Evolutionary conservation across 768 basidiomycete genomes (phyloP).

Genomic region (Cantharellus anzutake): DNA sequence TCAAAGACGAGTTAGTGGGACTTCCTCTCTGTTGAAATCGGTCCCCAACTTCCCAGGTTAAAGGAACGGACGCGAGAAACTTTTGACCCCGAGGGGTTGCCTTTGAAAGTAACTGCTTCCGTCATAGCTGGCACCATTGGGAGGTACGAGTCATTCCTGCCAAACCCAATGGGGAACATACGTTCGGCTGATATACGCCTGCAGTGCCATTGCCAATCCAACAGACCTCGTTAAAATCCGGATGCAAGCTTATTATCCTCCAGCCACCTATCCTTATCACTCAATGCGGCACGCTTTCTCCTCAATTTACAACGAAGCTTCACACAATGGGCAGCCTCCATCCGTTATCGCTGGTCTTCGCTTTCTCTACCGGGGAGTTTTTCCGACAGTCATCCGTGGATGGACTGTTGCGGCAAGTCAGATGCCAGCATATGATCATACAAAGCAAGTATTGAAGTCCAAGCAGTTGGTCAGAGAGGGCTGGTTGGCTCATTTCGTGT

Average conservation of each 20-base stretch:
- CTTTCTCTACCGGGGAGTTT: slow-evolving; percentile 18
- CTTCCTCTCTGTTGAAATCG: neutral
- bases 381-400: slow-evolving; percentile 19
- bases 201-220: slow-evolving; percentile 19
- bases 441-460: slow-evolving; percentile 19
- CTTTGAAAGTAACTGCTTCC: slow-evolving; percentile 19
- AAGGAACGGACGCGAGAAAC: slow-evolving; percentile 9
- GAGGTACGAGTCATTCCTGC: slow-evolving; percentile 12
- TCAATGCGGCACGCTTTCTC: slow-evolving; percentile 18
- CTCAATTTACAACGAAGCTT: slow-evolving; percentile 14
- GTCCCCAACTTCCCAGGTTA: neutral
- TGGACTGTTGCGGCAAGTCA: slow-evolving; percentile 19
- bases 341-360: slow-evolving; percentile 12
- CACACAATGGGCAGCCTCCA: slow-evolving; percentile 1
- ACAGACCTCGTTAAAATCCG: slow-evolving; percentile 23
- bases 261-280: slow-evolving; percentile 17
- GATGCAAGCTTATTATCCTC: slow-evolving; percentile 21
- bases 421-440: slow-evolving; percentile 21
- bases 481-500: slow-evolving; percentile 11
- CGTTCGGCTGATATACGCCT: neutral
- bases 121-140: slow-evolving; percentile 18
- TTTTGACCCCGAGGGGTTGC: slow-evolving; percentile 17
- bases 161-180: neutral
- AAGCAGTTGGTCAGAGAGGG: slow-evolving; percentile 19
- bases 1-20: slow-evolving; percentile 19